A percentile compares a stretch with the other conserved stretches of the same genome.
Conservation (phyloP, 1,284 basidiomycete species). For the Moesziomyces parantarcticus region DNA sequence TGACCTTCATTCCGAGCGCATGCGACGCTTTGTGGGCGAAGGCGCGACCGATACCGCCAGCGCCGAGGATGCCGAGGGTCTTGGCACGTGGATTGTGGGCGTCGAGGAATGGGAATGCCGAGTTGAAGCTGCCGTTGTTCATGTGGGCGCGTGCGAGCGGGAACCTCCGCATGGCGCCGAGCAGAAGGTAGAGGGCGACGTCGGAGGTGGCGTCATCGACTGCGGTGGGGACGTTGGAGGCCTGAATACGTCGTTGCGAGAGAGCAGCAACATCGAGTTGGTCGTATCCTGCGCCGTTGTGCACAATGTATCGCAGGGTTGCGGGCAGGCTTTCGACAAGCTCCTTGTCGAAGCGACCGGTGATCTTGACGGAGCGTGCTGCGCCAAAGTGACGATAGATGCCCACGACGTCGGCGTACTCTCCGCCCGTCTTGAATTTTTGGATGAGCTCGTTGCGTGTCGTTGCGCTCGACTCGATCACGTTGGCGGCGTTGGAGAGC, state of each 20-base stretch:
- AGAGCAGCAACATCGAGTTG: conserved; percentile 58
- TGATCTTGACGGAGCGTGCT: conserved; percentile 51
- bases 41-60: conserved; percentile 60
- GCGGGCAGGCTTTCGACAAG: conserved; percentile 51
- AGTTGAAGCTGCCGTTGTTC: conserved; percentile 49
- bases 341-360: conserved; percentile 56
- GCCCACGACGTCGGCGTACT: conserved; percentile 78
- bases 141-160: conserved; percentile 48
- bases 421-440: conserved; percentile 42
- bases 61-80: conserved; percentile 62
- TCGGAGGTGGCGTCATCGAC: conserved; percentile 63
- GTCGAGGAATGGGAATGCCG: conserved; percentile 47
- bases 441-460: conserved; percentile 45
- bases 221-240: conserved; percentile 59
- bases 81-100: conserved; percentile 54
- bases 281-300: conserved; percentile 65
- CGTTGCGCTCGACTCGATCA: conserved; percentile 37
- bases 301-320: conserved; percentile 53
- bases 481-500: conserved; percentile 34
- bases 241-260: conserved; percentile 43
- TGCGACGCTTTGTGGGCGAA: conserved; percentile 59
- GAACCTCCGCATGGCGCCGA: conserved; percentile 59
- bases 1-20: conserved; percentile 57
- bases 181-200: conserved; percentile 59
- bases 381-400: conserved; percentile 80